Conservation (phyloP, 352 stramenopile species). For the Pythium dissotocum region DNA sequence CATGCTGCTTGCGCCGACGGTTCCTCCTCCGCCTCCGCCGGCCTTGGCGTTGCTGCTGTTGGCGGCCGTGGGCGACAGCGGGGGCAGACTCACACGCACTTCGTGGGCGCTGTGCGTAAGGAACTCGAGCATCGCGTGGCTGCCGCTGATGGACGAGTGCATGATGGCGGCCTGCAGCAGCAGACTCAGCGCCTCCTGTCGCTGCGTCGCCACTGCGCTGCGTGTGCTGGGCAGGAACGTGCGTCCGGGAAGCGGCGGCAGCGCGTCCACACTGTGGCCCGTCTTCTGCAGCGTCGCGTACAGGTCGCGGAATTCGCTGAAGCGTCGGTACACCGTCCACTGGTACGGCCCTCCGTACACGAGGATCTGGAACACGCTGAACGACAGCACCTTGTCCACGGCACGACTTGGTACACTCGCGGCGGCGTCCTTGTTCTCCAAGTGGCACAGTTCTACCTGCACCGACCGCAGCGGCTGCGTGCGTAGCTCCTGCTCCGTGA, state of each 20-base stretch:
- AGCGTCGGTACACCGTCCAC: conserved; percentile 85
- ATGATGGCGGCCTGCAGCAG: conserved; percentile 83
- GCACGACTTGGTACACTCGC: conserved; percentile 69
- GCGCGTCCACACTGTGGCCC: conserved; percentile 47
- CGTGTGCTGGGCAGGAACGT: conserved; percentile 80
- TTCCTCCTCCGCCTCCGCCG: conserved; percentile 1
- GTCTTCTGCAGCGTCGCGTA: conserved; percentile 46
- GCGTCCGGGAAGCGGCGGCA: conserved; percentile 65
- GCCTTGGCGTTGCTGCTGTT: not conserved
- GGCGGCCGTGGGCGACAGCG: conserved; percentile 53
- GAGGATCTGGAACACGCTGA: conserved; percentile 83
- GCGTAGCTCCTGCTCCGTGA: conserved; percentile 68
- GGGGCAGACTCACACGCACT: conserved; percentile 79
- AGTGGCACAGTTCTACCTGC: conserved; percentile 80
- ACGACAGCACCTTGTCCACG: conserved; percentile 75
- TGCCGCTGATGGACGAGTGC: conserved; percentile 78
- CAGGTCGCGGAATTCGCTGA: conserved; percentile 78
- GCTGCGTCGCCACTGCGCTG: conserved; percentile 61
- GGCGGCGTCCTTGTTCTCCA: conserved; percentile 88
- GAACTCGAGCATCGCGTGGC: conserved; percentile 71
- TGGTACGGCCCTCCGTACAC: conserved; percentile 85
- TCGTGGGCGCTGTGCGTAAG: conserved; percentile 72
- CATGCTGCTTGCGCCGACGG: conserved; percentile 13
- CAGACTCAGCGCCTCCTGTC: conserved; percentile 76
- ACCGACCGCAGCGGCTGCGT: conserved; percentile 78